Conservation (phyloP, 1,139 yeast genomes). For the Nadsonia starkeyi-henricii region DNA sequence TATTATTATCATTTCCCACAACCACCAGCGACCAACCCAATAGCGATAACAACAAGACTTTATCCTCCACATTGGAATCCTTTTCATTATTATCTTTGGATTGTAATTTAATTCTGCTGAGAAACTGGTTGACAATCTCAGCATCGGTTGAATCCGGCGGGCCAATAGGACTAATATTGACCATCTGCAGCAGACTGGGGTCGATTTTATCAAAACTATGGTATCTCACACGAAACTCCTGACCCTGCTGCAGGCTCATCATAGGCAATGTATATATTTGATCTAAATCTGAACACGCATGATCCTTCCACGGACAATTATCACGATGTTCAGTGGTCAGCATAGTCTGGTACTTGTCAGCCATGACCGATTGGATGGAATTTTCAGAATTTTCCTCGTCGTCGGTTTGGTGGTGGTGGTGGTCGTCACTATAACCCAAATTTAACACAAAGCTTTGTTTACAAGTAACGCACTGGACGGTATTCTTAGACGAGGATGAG, state of each 20-base stretch:
- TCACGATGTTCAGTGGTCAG: not conserved
- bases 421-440: conserved; percentile 1
- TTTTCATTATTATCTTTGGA: not conserved
- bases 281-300: too few relatives aligned
- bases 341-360: not conserved
- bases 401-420: too few relatives aligned
- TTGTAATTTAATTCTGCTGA: not conserved
- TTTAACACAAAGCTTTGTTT: conserved; percentile 1
- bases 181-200: not conserved
- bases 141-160: too few relatives aligned
- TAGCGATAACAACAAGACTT: not conserved
- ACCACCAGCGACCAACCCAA: not conserved
- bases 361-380: too few relatives aligned
- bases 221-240: not conserved
- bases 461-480: conserved; percentile 8
- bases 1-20: not conserved
- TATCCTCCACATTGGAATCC: not conserved
- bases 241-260: not conserved
- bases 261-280: not conserved
- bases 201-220: not conserved
- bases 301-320: not conserved
- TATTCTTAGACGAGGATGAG: conserved; percentile 1
- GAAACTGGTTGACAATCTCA: too few relatives aligned
- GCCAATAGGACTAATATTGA: not conserved
- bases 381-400: too few relatives aligned